Percentiles rank a stretch among this genome's conserved stretches.
phyloP scores from a whole-genome alignment of 1,139 yeast species.

The Geotrichum australiense region DNA sequence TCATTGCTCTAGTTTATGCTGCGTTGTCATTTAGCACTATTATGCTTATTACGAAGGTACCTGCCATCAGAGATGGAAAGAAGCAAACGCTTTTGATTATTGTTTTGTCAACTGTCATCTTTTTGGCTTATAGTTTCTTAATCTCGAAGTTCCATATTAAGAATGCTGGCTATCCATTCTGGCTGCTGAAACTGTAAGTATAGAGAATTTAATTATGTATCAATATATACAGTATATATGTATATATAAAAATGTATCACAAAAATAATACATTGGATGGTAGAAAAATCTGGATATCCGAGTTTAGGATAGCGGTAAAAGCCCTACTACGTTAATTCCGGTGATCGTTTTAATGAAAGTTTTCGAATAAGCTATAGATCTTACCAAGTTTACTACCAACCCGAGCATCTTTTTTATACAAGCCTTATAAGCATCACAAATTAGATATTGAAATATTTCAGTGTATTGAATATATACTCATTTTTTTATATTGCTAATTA shows the following conservation, averaged over 20 bases:
- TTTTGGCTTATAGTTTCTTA: slow-evolving; percentile 44
- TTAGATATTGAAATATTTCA: no score
- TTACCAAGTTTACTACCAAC: no score
- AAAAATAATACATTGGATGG: not conserved
- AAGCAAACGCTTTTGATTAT: slow-evolving; percentile 44
- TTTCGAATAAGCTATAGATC: no score
- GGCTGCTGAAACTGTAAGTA: slow-evolving; percentile 16
- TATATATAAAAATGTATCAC: not conserved
- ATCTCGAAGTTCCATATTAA: slow-evolving; percentile 49
- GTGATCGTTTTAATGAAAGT: no score
- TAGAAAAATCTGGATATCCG: no score
- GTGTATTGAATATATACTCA: no score
- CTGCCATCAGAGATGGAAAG: slow-evolving; percentile 39
- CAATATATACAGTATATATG: not conserved
- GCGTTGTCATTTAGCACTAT: slow-evolving; percentile 36
- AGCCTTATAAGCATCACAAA: no score
- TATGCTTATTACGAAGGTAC: slow-evolving; percentile 46
- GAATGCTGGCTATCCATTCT: slow-evolving; percentile 41
- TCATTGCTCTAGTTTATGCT: slow-evolving; percentile 38
- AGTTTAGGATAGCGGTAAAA: no score
- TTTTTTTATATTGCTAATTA: no score
- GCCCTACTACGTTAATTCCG: not conserved
- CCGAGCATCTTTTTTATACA: no score
- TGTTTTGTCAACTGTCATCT: slow-evolving; percentile 37
- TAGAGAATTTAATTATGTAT: not conserved